Conservation (phyloP, 495 filamentous ascomycete species). For the Podospora conica region DNA sequence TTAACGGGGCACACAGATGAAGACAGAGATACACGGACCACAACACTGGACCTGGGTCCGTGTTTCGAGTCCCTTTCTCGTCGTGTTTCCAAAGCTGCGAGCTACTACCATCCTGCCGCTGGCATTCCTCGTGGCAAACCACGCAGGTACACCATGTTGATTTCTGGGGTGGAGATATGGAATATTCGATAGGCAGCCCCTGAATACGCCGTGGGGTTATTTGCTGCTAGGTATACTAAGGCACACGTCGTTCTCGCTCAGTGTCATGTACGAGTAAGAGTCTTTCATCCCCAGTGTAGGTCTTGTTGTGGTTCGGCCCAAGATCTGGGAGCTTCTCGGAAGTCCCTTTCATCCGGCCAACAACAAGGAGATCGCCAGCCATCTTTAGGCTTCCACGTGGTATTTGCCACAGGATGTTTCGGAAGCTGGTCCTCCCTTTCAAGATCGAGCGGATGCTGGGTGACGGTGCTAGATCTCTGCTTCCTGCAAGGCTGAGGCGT, state of each 20-base stretch:
- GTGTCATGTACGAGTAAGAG: background rate
- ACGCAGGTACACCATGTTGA: background rate
- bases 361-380: background rate
- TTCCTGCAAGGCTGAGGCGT: background rate
- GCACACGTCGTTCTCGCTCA: background rate
- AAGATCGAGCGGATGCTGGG: background rate
- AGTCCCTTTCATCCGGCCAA: background rate
- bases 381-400: background rate
- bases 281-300: background rate
- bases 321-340: background rate
- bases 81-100: background rate
- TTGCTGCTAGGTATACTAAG: background rate
- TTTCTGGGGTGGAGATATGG: background rate
- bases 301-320: background rate
- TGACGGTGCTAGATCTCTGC: background rate
- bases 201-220: background rate
- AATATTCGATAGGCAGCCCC: background rate
- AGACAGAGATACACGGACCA: background rate
- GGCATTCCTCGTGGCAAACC: background rate
- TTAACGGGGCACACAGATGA: background rate
- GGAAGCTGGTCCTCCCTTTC: background rate
- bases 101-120: background rate
- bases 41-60: background rate
- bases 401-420: background rate
- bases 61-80: background rate